Evolutionary conservation across 768 basidiomycete species (phyloP), one percentile per base, ranked within the genome.

Genomic region (Amanita brunnescens): DNA sequence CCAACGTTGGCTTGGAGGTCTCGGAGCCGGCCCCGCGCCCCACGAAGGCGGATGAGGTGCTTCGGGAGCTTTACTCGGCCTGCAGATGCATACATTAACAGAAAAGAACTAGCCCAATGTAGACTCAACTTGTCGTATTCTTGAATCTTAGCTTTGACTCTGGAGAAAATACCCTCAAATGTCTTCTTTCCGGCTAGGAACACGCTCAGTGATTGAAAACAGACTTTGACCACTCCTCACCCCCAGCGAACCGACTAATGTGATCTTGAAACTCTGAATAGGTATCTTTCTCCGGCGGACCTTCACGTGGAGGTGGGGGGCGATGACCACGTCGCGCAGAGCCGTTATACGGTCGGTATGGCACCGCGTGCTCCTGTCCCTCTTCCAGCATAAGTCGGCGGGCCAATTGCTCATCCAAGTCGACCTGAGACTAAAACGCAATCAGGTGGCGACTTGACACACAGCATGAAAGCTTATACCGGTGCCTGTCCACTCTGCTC

Each of bases 131-230:
- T 79, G 34, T 91, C 88, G 54, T 80, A 81, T 58, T 91, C 90
- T 59, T 86, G 83, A 53, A 91, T 80, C 75, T 91, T 91, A 5
- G 87, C 81, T 61, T 81, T 90, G 42, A 90, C 86, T 63, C 85
- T 91, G 30, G 79, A 80, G 35, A 91, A 73, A 23, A 91, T 63
- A 7, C 70, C 75, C 42, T 76, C 81, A 64, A 91, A 78, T 0
- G 88, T 91, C 67, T 82, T 86, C 70, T 87, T 90, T 3, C 89
- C 87, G 48, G 76, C 85, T 87, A 52, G 8, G 46, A 20, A 16
- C 16, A 24, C 5, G 16, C 24, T 41, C 12, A 51, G 30, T 7
- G 34, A 47, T 45, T 40, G 47, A 52, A 5, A 47, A 43, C 26
- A 40, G 46, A 39, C 33, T 29, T 8, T 9, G 14, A 24, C 23